Conservation (phyloP, 768 basidiomycete genomes). For the Suillus subluteus region DNA sequence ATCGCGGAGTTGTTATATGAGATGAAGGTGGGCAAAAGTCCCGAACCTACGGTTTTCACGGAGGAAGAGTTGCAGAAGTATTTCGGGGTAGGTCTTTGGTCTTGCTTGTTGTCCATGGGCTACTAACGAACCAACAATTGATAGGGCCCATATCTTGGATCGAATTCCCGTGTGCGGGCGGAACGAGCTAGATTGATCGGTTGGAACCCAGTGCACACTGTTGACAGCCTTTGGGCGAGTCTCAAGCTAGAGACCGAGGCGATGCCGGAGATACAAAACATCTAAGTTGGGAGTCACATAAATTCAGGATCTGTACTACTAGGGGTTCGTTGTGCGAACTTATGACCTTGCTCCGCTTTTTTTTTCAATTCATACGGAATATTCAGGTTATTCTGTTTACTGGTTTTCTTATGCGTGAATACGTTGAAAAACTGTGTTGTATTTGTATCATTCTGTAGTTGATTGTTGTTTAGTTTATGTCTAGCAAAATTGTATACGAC, state of each 20-base stretch:
- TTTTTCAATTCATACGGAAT: no score
- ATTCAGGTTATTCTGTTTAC: no score
- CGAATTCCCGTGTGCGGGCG: conserved; percentile 24
- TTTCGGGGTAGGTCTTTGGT: conserved; percentile 18
- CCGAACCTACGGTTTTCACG: conserved; percentile 49
- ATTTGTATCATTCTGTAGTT: no score
- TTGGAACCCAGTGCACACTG: conserved; percentile 33
- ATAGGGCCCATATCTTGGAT: conserved; percentile 24
- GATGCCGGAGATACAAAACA: conserved; percentile 15
- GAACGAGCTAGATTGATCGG: conserved; percentile 25
- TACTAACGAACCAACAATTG: background rate
- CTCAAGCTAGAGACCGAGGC: conserved; percentile 27
- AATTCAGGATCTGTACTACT: background rate
- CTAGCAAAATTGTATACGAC: no score
- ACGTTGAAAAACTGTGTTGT: no score
- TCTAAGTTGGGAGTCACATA: background rate
- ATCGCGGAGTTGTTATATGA: conserved; percentile 40
- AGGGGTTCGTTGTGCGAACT: no score
- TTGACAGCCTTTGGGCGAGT: conserved; percentile 26
- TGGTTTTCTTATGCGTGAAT: no score
- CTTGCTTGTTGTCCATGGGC: background rate
- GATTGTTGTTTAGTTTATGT: no score
- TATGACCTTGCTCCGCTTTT: no score
- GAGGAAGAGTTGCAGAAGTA: conserved; percentile 21
- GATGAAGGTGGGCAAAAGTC: conserved; percentile 39